A percentile compares a stretch with the other conserved stretches of the same genome.
Conservation (phyloP, 2,329 filamentous ascomycete species). For the Raffaelea albimanens region DNA sequence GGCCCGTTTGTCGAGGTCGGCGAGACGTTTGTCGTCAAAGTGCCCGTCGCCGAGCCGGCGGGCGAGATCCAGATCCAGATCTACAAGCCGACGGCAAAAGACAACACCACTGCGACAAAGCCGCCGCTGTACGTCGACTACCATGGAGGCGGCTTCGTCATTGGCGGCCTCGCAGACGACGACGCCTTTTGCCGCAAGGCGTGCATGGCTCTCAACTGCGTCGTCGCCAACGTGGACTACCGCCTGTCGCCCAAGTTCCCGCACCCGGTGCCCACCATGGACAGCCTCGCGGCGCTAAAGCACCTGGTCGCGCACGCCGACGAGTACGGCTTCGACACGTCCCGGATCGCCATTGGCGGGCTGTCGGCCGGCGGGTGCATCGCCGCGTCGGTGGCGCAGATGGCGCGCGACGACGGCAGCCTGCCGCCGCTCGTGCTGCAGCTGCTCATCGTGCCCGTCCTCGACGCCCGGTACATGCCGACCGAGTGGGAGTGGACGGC, state of each 20-base stretch:
- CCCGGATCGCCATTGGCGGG: conserved; percentile 18
- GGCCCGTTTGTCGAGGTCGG: not conserved
- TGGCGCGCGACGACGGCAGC: conserved; percentile 22
- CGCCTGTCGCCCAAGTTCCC: conserved; percentile 38
- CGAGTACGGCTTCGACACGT: conserved; percentile 14
- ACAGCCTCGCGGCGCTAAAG: conserved; percentile 20
- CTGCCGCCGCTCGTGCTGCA: conserved; percentile 20
- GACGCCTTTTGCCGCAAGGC: conserved; percentile 3
- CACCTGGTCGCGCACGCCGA: conserved; percentile 24
- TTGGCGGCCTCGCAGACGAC: conserved; percentile 8
- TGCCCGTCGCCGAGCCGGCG: conserved; percentile 2
- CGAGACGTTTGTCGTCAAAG: not conserved
- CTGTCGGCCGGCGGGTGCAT: conserved; percentile 20
- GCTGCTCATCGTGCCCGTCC: conserved; percentile 26
- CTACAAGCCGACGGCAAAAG: conserved; percentile 5
- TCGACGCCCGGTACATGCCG: conserved; percentile 21
- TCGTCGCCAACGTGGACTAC: conserved; percentile 29
- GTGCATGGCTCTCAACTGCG: conserved; percentile 1
- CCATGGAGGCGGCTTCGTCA: conserved; percentile 11
- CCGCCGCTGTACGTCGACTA: conserved; percentile 9
- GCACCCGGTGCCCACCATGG: conserved; percentile 34
- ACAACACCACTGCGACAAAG: not conserved
- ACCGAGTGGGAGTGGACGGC: not conserved
- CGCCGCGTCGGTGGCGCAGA: conserved; percentile 24
- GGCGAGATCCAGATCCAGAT: conserved; percentile 6